These are phyloP conservation scores for Arachis monticola DNA, from an alignment of 331 rosid genomes.

Conservation along the genomic window DNA sequence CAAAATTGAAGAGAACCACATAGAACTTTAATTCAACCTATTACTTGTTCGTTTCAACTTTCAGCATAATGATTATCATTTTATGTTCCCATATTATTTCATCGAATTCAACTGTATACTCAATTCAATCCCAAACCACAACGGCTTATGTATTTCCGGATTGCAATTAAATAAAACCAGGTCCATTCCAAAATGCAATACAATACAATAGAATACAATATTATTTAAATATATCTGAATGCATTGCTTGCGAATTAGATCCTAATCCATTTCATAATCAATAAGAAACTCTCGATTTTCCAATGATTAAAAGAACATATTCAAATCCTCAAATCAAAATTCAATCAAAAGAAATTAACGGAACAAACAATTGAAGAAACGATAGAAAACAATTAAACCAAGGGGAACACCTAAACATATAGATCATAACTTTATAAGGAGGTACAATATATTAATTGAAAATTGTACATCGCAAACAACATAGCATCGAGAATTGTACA, in stretches of 20 bases:
- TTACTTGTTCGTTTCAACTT: not conserved
- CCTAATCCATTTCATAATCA: constrained; percentile 13
- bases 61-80: constrained; percentile 28
- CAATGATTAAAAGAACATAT: not conserved
- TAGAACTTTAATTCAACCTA: not conserved
- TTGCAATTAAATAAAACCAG: too few species aligned
- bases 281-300: not conserved
- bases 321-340: constrained; percentile 17
- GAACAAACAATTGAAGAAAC: constrained; percentile 9
- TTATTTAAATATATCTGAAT: not conserved
- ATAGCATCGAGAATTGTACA: not conserved
- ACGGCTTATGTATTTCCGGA: not conserved
- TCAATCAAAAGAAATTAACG: constrained; percentile 2
- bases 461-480: not conserved
- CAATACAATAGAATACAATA: too few species aligned
- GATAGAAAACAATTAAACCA: not conserved
- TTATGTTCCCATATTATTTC: not conserved
- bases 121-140: not conserved
- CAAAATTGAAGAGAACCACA: not conserved
- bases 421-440: not conserved
- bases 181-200: too few species aligned
- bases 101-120: not conserved
- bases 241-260: constrained; percentile 20
- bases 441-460: not conserved
- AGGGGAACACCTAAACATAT: not conserved